Percentiles rank a stretch among this genome's conserved stretches.
Conservation (phyloP, 2,329 filamentous ascomycete genomes). For the Botrytis galanthina region DNA sequence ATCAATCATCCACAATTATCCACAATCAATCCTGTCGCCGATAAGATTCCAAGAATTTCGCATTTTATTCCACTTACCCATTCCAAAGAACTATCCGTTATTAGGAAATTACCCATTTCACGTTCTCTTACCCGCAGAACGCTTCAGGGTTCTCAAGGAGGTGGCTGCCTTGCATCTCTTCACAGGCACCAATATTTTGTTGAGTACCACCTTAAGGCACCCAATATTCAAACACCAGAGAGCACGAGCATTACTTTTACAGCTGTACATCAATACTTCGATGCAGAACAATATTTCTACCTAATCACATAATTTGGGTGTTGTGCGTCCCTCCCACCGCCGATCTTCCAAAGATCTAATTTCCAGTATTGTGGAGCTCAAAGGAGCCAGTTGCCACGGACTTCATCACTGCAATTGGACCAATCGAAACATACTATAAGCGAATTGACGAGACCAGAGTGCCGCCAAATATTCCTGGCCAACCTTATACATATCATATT, state of each 20-base stretch:
- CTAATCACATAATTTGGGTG: not conserved
- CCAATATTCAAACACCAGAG: not conserved
- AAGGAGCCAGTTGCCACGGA: not conserved
- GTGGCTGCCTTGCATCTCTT: conserved; percentile 14
- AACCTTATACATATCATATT: conserved; percentile 13
- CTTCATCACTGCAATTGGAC: not conserved
- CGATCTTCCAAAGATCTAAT: conserved; percentile 10
- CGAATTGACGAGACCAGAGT: conserved; percentile 8
- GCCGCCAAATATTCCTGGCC: not conserved
- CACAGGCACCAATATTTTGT: conserved; percentile 12
- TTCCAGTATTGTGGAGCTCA: conserved; percentile 4
- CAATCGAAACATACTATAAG: conserved; percentile 8
- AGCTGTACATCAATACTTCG: not conserved
- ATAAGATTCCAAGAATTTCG: no score
- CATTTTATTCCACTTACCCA: not conserved
- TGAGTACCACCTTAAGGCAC: not conserved
- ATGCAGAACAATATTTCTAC: conserved; percentile 2
- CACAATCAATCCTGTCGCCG: not conserved
- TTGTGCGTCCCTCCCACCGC: not conserved
- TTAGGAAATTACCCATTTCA: not conserved
- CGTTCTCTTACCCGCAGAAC: not conserved
- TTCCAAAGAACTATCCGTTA: not conserved
- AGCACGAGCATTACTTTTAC: not conserved
- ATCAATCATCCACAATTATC: not conserved
- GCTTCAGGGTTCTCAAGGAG: not conserved